These are phyloP conservation scores for Neurospora intermedia DNA, from an alignment of 495 filamentous ascomycete genomes.

Conservation along the genomic window DNA sequence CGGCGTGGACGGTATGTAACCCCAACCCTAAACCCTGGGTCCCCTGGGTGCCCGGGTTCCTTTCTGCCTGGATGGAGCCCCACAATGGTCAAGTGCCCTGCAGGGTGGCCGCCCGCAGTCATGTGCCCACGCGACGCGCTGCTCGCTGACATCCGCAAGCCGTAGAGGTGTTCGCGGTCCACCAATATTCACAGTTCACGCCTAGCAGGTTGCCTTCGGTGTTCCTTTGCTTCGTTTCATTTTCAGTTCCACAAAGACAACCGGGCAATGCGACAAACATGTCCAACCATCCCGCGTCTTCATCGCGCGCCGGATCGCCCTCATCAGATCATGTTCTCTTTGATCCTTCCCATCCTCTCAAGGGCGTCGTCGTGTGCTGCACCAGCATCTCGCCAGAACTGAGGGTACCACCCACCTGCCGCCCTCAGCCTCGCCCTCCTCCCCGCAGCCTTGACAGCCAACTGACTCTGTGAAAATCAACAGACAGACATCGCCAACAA, in stretches of 20 bases:
- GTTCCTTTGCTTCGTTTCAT: neutral
- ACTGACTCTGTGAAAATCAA: neutral
- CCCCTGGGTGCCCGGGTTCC: neutral
- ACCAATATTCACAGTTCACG: neutral
- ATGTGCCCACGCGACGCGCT: neutral
- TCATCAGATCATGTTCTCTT: slow-evolving; percentile 13
- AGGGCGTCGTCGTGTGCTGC: slow-evolving; percentile 80
- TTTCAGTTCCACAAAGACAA: neutral
- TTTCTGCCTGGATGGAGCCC: neutral
- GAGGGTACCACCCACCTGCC: slow-evolving; percentile 47
- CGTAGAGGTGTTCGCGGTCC: neutral
- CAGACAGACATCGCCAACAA: slow-evolving; percentile 60
- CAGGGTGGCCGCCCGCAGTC: neutral
- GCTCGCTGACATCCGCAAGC: neutral
- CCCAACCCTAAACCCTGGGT: neutral
- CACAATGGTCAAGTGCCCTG: neutral
- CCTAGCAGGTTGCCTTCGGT: neutral
- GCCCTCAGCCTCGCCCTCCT: neutral
- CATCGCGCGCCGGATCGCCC: neutral
- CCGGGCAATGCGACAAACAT: neutral
- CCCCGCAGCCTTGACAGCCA: slow-evolving; percentile 8
- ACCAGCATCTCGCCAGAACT: slow-evolving; percentile 75
- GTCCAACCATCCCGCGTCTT: neutral
- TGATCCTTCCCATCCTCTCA: slow-evolving; percentile 53
- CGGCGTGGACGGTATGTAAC: neutral